A percentile compares a stretch with the other conserved stretches of the same genome.
These are phyloP conservation scores for Peltaster fructicola DNA, from an alignment of 2,329 filamentous ascomycete species.

Conservation along the genomic window DNA sequence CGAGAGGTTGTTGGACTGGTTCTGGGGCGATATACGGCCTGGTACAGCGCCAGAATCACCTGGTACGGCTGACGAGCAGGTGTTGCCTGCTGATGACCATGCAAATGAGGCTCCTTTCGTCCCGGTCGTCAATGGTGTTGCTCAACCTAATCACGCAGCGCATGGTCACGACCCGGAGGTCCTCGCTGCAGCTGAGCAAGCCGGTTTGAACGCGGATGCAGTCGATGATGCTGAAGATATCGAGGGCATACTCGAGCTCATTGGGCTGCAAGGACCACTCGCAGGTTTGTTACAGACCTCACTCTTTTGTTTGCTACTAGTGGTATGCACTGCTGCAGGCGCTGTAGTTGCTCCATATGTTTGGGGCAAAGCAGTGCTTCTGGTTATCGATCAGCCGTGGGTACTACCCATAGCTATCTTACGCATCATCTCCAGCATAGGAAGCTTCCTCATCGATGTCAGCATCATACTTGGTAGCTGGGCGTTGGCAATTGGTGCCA, in stretches of 20 bases:
- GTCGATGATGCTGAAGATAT: constrained; percentile 80
- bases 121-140: constrained; percentile 11
- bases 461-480: constrained; percentile 40
- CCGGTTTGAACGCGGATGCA: constrained; percentile 54
- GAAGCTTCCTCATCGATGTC: constrained; percentile 65
- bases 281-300: constrained; percentile 84
- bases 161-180: constrained; percentile 34
- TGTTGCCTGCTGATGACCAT: constrained; percentile 41
- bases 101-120: constrained; percentile 44
- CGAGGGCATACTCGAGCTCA: constrained; percentile 86
- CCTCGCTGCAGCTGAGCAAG: constrained; percentile 46
- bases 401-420: too few relatives aligned
- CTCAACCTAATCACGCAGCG: constrained; percentile 1
- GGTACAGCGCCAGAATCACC: constrained; percentile 16
- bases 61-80: constrained; percentile 36
- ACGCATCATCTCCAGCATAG: constrained; percentile 50
- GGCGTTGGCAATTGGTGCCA: constrained; percentile 5
- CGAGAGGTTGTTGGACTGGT: constrained; percentile 25
- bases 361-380: constrained; percentile 67
- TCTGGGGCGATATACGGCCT: constrained; percentile 28
- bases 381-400: constrained; percentile 65
- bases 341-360: constrained; percentile 88
- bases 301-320: constrained; percentile 80
- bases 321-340: constrained; percentile 67
- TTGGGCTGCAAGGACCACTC: constrained; percentile 89